phyloP scores from a whole-genome alignment of 202 grass and related monocot genomes.

The Setaria italica region DNA sequence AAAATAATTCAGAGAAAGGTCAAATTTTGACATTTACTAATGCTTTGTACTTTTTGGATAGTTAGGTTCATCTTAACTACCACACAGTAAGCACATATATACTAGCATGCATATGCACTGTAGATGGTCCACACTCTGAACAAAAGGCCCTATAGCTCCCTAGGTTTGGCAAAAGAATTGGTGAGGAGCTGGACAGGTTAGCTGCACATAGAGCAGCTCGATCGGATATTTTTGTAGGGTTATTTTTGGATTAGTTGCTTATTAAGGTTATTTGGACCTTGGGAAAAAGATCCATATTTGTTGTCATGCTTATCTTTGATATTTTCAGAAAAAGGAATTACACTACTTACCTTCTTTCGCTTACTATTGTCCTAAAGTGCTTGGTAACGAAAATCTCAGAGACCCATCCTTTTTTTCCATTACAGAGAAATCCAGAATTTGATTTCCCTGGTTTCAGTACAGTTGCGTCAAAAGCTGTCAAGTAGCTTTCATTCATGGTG shows the following conservation, averaged over 20 bases:
- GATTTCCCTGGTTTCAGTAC: not conserved
- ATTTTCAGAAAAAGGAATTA: no score
- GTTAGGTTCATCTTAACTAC: constrained; percentile 25
- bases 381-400: not conserved
- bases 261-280: no score
- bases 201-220: constrained; percentile 24
- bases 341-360: no score
- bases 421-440: not conserved
- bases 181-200: not conserved
- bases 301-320: no score
- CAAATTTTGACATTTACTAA: not conserved
- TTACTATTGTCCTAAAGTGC: not conserved
- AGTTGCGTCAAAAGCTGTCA: not conserved
- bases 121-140: constrained; percentile 46
- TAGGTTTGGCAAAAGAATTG: constrained; percentile 35
- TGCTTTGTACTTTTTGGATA: not conserved
- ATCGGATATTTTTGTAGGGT: not conserved
- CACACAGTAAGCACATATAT: not conserved
- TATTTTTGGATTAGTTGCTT: no score
- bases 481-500: constrained; percentile 4
- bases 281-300: no score
- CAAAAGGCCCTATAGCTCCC: constrained; percentile 29
- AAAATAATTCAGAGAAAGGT: not conserved
- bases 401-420: not conserved
- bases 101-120: constrained; percentile 30